A percentile compares a stretch with the other conserved stretches of the same genome.
These are phyloP conservation scores for Cercophora samala DNA, from an alignment of 495 filamentous ascomycete species.

Conservation along the genomic window DNA sequence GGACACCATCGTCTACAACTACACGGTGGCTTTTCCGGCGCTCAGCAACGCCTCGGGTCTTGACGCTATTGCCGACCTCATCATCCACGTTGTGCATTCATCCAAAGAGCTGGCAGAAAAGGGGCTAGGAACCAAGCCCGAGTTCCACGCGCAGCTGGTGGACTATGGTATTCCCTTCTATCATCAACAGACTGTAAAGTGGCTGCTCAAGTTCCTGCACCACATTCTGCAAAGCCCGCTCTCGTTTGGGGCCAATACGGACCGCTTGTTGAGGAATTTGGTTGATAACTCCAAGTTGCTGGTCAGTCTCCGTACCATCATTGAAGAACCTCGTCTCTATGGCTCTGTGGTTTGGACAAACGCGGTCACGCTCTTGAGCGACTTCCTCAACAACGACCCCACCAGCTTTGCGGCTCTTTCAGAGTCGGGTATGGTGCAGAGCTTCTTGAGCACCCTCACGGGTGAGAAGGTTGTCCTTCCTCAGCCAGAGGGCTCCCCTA, in stretches of 20 bases:
- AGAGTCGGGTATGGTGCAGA: slow-evolving; percentile 85
- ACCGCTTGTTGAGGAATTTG: slow-evolving; percentile 84
- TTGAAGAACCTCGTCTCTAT: slow-evolving; percentile 71
- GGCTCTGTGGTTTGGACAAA: slow-evolving; percentile 93
- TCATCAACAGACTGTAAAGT: slow-evolving; percentile 87
- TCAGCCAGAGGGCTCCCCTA: slow-evolving; percentile 4
- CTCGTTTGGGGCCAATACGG: slow-evolving; percentile 68
- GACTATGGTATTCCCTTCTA: slow-evolving; percentile 92
- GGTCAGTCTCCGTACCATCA: slow-evolving; percentile 72
- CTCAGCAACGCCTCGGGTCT: slow-evolving; percentile 77
- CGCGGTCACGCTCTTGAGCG: slow-evolving; percentile 83
- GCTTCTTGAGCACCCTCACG: slow-evolving; percentile 77
- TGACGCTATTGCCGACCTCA: slow-evolving; percentile 79
- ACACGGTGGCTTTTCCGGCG: slow-evolving; percentile 74
- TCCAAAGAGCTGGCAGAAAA: slow-evolving; percentile 60
- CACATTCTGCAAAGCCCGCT: slow-evolving; percentile 83
- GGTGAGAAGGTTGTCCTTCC: slow-evolving; percentile 47
- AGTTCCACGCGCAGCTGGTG: slow-evolving; percentile 73
- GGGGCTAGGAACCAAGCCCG: slow-evolving; percentile 70
- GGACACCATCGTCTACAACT: slow-evolving; percentile 77
- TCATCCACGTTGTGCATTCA: slow-evolving; percentile 71
- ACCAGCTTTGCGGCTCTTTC: slow-evolving; percentile 94
- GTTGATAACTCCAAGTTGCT: slow-evolving; percentile 89
- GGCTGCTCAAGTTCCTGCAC: slow-evolving; percentile 92
- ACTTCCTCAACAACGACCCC: slow-evolving; percentile 98